A percentile compares a stretch with the other conserved stretches of the same genome.
phyloP scores from a whole-genome alignment of 306 rosid genomes.

The Castanopsis chinensis region DNA sequence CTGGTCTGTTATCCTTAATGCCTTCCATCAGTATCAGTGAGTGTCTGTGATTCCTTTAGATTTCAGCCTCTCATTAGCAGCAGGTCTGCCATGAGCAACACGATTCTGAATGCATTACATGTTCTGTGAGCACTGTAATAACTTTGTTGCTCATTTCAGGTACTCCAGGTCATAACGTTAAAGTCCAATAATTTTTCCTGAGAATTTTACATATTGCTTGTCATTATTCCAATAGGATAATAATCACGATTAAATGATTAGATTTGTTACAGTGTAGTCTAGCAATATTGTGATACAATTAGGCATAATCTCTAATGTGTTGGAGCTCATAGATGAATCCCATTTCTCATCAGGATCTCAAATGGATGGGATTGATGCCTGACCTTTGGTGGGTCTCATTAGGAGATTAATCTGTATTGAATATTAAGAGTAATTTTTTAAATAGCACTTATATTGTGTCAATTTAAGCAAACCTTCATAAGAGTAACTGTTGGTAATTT shows the following conservation, averaged over 20 bases:
- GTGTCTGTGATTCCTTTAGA: too few relatives aligned
- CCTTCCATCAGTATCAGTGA: too few relatives aligned
- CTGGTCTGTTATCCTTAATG: conserved; percentile 2
- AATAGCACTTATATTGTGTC: not conserved
- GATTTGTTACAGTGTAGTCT: not conserved
- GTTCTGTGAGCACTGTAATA: not conserved
- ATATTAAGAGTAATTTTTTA: not conserved
- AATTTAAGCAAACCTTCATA: not conserved
- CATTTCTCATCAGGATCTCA: not conserved
- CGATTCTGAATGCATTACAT: conserved; percentile 7
- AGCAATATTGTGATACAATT: not conserved
- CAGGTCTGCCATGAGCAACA: too few relatives aligned
- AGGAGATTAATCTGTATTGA: not conserved
- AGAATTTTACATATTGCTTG: not conserved
- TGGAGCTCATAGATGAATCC: not conserved
- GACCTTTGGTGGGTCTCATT: not conserved
- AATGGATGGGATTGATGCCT: not conserved
- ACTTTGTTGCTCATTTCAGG: not conserved
- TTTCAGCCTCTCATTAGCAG: too few relatives aligned
- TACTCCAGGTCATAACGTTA: not conserved
- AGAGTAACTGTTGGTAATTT: not conserved
- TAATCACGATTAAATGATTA: not conserved
- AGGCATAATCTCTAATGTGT: not conserved
- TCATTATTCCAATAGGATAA: not conserved
- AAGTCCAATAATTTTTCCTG: not conserved